These are phyloP conservation scores for Xerocomellus chrysenteron DNA, from an alignment of 768 basidiomycete species.

Conservation along the genomic window DNA sequence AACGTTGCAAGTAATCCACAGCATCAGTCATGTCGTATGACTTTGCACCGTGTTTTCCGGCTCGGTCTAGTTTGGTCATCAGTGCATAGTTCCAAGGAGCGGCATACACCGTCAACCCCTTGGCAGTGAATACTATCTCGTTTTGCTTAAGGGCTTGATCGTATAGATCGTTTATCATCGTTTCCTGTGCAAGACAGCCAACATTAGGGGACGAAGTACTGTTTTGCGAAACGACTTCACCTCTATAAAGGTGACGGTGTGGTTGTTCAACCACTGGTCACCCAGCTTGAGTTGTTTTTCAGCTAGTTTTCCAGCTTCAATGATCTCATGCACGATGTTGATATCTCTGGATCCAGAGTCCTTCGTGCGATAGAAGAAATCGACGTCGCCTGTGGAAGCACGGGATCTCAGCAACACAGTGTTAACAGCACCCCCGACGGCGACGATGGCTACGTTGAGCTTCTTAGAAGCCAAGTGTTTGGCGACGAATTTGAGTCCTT, in stretches of 20 bases:
- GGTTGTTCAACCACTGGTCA: constrained; percentile 11
- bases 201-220: background rate
- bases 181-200: background rate
- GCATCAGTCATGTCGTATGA: constrained; percentile 9
- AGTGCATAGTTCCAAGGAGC: constrained; percentile 8
- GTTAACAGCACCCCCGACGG: constrained; percentile 11
- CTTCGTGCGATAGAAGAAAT: constrained; percentile 12
- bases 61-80: constrained; percentile 12
- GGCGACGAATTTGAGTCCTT: constrained; percentile 4
- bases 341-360: background rate
- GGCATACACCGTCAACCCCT: constrained; percentile 11
- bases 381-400: constrained; percentile 10
- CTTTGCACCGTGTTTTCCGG: constrained; percentile 2
- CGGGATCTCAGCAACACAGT: constrained; percentile 4
- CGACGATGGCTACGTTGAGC: constrained; percentile 3
- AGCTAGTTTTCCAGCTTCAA: background rate
- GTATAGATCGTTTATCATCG: background rate
- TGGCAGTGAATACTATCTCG: background rate
- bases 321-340: background rate
- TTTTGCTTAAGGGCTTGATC: constrained; percentile 1
- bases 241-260: constrained; percentile 6
- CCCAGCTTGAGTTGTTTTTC: background rate
- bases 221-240: background rate
- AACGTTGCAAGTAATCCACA: constrained; percentile 6
- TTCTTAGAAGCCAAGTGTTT: background rate